These are phyloP conservation scores for Xylogone sp. DNA, from an alignment of 2,329 filamentous ascomycete species.

Conservation along the genomic window DNA sequence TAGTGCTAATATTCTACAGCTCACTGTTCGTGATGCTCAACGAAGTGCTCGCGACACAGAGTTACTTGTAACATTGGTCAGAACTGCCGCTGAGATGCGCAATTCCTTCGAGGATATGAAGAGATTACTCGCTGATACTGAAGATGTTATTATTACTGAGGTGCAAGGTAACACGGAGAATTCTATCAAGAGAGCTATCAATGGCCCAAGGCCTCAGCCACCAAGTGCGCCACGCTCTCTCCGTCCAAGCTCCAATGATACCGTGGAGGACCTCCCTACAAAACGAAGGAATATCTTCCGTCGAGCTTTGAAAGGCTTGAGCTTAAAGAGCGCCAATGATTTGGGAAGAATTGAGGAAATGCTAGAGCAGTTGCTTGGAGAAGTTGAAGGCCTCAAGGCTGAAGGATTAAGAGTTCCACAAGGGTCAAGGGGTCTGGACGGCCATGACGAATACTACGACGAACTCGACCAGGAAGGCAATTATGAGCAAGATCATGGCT, in stretches of 20 bases:
- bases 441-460: constrained; percentile 63
- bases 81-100: constrained; percentile 93
- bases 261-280: constrained; percentile 53
- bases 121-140: constrained; percentile 83
- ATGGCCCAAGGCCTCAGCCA: constrained; percentile 82
- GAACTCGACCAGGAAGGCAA: constrained; percentile 59
- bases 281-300: constrained; percentile 95
- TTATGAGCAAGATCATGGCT: constrained; percentile 68
- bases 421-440: constrained; percentile 40
- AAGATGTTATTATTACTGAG: constrained; percentile 81
- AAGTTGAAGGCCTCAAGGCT: constrained; percentile 87
- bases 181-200: constrained; percentile 75
- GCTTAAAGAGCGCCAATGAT: constrained; percentile 83
- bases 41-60: constrained; percentile 95
- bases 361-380: constrained; percentile 85
- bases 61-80: constrained; percentile 89
- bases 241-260: constrained; percentile 46
- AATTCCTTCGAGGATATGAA: constrained; percentile 96
- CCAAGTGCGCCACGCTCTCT: constrained; percentile 45
- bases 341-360: constrained; percentile 85
- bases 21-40: constrained; percentile 95
- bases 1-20: constrained; percentile 38
- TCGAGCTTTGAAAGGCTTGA: constrained; percentile 86
- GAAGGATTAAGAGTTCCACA: constrained; percentile 69
- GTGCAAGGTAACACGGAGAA: constrained; percentile 86